Conservation (phyloP, 208 protist genomes). For the Leishmania lainsoni region DNA sequence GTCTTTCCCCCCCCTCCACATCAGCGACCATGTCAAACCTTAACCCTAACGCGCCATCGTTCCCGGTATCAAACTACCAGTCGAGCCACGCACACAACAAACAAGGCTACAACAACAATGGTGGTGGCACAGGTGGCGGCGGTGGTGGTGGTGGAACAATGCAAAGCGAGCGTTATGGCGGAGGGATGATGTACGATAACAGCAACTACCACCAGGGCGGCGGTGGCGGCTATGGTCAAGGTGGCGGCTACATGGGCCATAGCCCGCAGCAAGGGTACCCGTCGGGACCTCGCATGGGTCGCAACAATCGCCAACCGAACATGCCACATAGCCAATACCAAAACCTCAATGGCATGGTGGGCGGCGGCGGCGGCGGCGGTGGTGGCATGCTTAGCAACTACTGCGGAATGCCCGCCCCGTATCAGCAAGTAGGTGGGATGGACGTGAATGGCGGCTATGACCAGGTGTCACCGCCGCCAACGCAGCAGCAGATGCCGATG, state of each 20-base stretch:
- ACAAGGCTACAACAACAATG: conserved; percentile 18
- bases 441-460: conserved; percentile 23
- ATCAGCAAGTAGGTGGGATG: conserved; percentile 17
- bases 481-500: conserved; percentile 29
- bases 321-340: conserved; percentile 27
- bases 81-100: conserved; percentile 14
- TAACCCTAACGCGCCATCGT: conserved; percentile 34
- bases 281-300: conserved; percentile 13
- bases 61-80: conserved; percentile 14
- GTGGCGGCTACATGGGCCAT: conserved; percentile 23
- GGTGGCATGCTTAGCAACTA: conserved; percentile 18
- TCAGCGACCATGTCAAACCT: conserved; percentile 29
- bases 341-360: conserved; percentile 26
- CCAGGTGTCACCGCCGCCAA: conserved; percentile 13
- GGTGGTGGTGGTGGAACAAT: conserved; percentile 19
- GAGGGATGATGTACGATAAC: conserved; percentile 27
- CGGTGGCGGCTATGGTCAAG: conserved; percentile 18
- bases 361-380: conserved; percentile 11
- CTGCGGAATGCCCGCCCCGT: conserved; percentile 5
- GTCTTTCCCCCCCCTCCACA: background rate
- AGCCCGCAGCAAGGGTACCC: conserved; percentile 15
- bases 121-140: conserved; percentile 1
- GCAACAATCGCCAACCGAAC: conserved; percentile 9
- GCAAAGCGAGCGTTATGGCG: conserved; percentile 21
- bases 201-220: conserved; percentile 14